phyloP scores from a whole-genome alignment of 2,329 filamentous ascomycete genomes.

The Thelonectria rubi region DNA sequence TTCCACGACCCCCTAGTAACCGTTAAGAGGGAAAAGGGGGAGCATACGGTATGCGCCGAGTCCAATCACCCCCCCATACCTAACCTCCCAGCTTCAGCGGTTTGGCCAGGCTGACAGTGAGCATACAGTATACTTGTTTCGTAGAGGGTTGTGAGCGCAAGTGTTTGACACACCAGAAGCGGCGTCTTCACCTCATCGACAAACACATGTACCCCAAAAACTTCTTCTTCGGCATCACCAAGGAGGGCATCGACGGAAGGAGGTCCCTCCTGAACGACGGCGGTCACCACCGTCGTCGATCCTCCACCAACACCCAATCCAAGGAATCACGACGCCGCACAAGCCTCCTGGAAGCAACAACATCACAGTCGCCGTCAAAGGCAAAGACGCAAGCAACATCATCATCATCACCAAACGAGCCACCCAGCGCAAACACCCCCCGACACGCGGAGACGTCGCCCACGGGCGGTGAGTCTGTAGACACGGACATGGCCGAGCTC shows the following conservation, averaged over 20 bases:
- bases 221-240: slow-evolving; percentile 88
- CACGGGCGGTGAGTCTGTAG: slow-evolving; percentile 43
- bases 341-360: slow-evolving; percentile 45
- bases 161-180: slow-evolving; percentile 84
- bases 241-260: slow-evolving; percentile 87
- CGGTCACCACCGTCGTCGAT: slow-evolving; percentile 58
- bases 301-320: slow-evolving; percentile 51
- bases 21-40: slow-evolving; percentile 78
- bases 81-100: not conserved
- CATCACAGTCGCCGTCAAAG: slow-evolving; percentile 22
- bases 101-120: slow-evolving; percentile 26
- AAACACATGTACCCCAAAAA: slow-evolving; percentile 92
- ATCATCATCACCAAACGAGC: slow-evolving; percentile 15
- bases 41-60: slow-evolving; percentile 75
- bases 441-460: slow-evolving; percentile 27
- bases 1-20: slow-evolving; percentile 85
- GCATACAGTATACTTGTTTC: slow-evolving; percentile 80
- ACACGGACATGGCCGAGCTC: slow-evolving; percentile 70
- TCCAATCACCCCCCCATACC: not conserved
- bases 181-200: slow-evolving; percentile 88
- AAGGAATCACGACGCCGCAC: slow-evolving; percentile 47
- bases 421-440: slow-evolving; percentile 30
- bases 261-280: slow-evolving; percentile 78
- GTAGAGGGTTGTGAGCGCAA: slow-evolving; percentile 87
- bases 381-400: slow-evolving; percentile 19